Conservation (phyloP, 805 yeast genomes). For the Lipomyces starkeyi region DNA sequence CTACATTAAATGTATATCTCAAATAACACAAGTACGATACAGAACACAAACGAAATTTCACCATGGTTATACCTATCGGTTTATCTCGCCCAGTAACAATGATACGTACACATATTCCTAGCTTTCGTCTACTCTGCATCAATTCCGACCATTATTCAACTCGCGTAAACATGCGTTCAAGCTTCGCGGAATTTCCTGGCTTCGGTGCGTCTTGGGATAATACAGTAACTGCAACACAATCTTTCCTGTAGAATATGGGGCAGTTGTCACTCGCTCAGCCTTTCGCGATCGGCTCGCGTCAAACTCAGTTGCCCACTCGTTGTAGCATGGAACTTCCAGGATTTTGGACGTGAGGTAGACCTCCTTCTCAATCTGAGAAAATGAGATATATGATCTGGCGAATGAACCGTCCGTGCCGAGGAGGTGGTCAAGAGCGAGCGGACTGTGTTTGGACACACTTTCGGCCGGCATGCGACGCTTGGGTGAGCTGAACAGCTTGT, state of each 20-base stretch:
- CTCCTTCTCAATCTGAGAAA: slow-evolving; percentile 61
- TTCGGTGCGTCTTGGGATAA: slow-evolving; percentile 64
- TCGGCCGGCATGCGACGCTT: slow-evolving; percentile 41
- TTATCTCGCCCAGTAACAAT: not conserved
- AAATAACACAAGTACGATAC: not conserved
- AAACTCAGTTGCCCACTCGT: slow-evolving; percentile 72
- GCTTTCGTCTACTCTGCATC: not conserved
- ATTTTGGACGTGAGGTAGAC: slow-evolving; percentile 60
- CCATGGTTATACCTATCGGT: not conserved
- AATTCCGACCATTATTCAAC: slow-evolving; percentile 16
- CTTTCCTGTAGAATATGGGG: slow-evolving; percentile 68
- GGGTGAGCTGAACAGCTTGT: slow-evolving; percentile 28
- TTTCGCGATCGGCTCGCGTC: slow-evolving; percentile 20
- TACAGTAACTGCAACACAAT: slow-evolving; percentile 71
- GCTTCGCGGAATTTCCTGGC: slow-evolving; percentile 73
- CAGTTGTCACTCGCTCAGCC: slow-evolving; percentile 45
- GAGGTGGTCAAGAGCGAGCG: slow-evolving; percentile 56
- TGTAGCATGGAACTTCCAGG: slow-evolving; percentile 67
- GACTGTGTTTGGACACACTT: slow-evolving; percentile 50
- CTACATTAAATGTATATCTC: not conserved
- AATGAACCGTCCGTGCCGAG: slow-evolving; percentile 90
- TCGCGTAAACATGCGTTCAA: slow-evolving; percentile 49
- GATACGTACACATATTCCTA: not conserved
- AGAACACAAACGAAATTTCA: not conserved
- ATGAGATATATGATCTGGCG: slow-evolving; percentile 74